These are phyloP conservation scores for Bauhinia variegata DNA, from an alignment of 306 rosid genomes.

Conservation along the genomic window DNA sequence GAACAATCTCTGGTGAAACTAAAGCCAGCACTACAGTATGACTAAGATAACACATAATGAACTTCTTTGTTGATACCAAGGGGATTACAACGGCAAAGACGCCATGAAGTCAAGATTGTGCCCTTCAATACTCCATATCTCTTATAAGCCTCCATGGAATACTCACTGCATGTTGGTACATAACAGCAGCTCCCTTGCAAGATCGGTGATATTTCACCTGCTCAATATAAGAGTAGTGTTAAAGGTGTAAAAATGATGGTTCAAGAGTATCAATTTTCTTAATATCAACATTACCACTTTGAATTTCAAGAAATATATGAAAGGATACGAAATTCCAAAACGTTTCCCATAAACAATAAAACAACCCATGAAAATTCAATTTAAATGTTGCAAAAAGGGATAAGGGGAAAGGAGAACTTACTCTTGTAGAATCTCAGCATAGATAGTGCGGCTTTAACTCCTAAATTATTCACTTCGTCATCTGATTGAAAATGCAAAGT, in stretches of 20 bases:
- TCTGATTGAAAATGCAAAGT: conserved; percentile 35
- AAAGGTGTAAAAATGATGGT: too few species aligned
- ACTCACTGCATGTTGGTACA: conserved; percentile 88
- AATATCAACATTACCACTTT: too few species aligned
- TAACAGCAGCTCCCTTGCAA: conserved; percentile 83
- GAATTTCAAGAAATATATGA: too few species aligned
- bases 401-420: conserved; percentile 4
- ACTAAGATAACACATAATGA: background rate
- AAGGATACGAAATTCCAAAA: too few species aligned
- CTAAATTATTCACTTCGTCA: conserved; percentile 53
- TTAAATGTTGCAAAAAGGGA: background rate
- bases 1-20: background rate
- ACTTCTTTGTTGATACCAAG: conserved; percentile 59
- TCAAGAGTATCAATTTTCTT: too few species aligned
- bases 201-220: conserved; percentile 92
- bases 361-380: background rate
- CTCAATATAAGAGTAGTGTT: background rate
- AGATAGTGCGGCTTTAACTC: conserved; percentile 70
- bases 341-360: background rate
- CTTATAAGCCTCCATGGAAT: conserved; percentile 95
- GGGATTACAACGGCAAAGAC: conserved; percentile 92
- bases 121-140: conserved; percentile 81
- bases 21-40: conserved; percentile 1
- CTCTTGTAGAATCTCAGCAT: conserved; percentile 80
- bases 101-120: conserved; percentile 75